A percentile compares a stretch with the other conserved stretches of the same genome.
These are phyloP conservation scores for Aspergillus fumigatus DNA, from an alignment of 2,329 filamentous ascomycete genomes.

Conservation along the genomic window DNA sequence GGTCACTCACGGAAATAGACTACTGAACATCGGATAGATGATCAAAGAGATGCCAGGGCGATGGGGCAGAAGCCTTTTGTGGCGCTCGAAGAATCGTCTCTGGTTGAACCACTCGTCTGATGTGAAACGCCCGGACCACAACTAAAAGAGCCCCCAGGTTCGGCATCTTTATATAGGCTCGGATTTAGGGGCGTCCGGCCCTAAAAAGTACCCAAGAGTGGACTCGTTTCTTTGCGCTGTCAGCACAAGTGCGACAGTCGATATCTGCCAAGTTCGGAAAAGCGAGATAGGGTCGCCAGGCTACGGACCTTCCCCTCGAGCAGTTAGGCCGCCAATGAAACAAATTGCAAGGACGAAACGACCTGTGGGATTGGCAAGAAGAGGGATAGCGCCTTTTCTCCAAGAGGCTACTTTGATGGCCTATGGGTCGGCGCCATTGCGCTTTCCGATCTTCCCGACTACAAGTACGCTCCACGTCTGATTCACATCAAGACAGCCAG, in stretches of 20 bases:
- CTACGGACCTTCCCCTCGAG: constrained; percentile 12
- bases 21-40: constrained; percentile 1
- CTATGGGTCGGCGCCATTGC: constrained; percentile 22
- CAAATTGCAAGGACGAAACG: constrained; percentile 13
- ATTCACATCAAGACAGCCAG: constrained; percentile 8
- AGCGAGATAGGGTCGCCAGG: neutral
- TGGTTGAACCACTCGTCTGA: neutral
- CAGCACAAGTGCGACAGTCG: constrained; percentile 1
- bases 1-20: constrained; percentile 1
- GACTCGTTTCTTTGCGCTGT: neutral
- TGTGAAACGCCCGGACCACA: neutral
- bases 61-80: neutral
- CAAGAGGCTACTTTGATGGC: constrained; percentile 14
- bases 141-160: constrained; percentile 2
- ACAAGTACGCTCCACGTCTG: constrained; percentile 13
- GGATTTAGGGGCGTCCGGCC: constrained; percentile 10
- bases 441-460: constrained; percentile 19
- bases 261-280: constrained; percentile 2
- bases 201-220: constrained; percentile 4
- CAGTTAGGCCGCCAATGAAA: constrained; percentile 21
- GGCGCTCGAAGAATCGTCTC: neutral
- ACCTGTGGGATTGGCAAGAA: constrained; percentile 20
- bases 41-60: neutral
- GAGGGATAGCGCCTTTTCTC: constrained; percentile 19
- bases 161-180: constrained; percentile 6